Percentiles rank a stretch among this genome's conserved stretches.
phyloP scores from a whole-genome alignment of 768 basidiomycete genomes.

The Xanthoconium stramineum region DNA sequence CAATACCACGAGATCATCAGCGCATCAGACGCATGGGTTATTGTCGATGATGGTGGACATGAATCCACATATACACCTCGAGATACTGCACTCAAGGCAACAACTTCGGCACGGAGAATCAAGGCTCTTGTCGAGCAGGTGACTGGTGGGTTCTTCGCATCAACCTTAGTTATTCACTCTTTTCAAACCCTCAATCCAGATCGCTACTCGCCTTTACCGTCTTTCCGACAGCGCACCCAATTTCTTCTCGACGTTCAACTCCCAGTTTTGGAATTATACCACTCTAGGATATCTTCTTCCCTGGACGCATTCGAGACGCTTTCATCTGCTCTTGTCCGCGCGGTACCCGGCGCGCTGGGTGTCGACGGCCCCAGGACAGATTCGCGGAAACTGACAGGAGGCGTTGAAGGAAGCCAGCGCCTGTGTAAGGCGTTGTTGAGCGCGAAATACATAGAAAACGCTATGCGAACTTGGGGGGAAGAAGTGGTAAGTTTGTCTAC shows the following conservation, averaged over 20 bases:
- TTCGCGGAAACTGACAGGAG: constrained; percentile 67
- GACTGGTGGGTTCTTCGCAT: constrained; percentile 55
- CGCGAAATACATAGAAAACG: constrained; percentile 64
- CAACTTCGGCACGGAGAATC: constrained; percentile 78
- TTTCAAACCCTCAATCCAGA: constrained; percentile 42
- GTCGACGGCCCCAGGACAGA: constrained; percentile 46
- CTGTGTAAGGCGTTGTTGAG: constrained; percentile 86
- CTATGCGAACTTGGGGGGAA: constrained; percentile 84
- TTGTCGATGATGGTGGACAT: constrained; percentile 62
- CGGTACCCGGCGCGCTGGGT: constrained; percentile 87
- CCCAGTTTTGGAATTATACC: constrained; percentile 77
- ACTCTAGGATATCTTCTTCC: constrained; percentile 72
- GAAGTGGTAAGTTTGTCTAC: constrained; percentile 62
- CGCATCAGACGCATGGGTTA: constrained; percentile 80
- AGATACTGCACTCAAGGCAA: constrained; percentile 55
- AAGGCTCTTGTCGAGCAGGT: constrained; percentile 89
- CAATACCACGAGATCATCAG: constrained; percentile 85
- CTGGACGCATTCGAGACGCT: constrained; percentile 93
- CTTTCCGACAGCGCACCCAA: constrained; percentile 68
- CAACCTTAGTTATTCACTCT: neutral
- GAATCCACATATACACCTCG: constrained; percentile 33
- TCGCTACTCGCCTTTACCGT: constrained; percentile 87
- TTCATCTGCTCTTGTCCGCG: constrained; percentile 82
- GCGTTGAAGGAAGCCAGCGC: constrained; percentile 78
- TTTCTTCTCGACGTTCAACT: constrained; percentile 87